Evolutionary conservation across 345 rosid genomes (phyloP).

Genomic region (Litchi chinensis): DNA sequence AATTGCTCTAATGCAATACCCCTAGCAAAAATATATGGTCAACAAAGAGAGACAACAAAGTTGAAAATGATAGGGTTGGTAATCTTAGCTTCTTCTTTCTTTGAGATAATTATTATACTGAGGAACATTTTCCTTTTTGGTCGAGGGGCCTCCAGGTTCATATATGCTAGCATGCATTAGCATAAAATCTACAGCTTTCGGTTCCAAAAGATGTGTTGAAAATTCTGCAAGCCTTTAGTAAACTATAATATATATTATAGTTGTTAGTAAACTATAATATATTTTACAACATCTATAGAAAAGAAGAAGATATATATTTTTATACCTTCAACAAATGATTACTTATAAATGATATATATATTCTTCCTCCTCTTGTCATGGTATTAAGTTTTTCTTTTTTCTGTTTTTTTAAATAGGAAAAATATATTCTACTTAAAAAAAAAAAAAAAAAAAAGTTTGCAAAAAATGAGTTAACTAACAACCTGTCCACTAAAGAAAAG

Average conservation of each 20-base stretch:
- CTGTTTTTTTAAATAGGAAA: no score
- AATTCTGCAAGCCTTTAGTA: background rate
- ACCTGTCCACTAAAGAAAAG: background rate
- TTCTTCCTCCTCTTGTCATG: no score
- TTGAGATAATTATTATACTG: background rate
- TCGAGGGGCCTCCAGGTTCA: background rate
- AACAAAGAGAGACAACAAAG: background rate
- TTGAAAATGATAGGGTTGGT: background rate
- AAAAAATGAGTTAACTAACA: background rate
- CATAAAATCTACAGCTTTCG: background rate
- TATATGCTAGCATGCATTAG: background rate
- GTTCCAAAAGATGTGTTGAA: background rate
- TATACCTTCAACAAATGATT: no score
- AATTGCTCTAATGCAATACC: background rate
- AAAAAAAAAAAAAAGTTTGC: no score
- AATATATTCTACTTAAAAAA: no score
- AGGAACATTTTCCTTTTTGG: background rate
- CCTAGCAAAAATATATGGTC: background rate
- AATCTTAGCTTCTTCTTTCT: conserved; percentile 4
- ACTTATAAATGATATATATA: no score
- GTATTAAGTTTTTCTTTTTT: no score
- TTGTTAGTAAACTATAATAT: no score
- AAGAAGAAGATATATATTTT: no score
- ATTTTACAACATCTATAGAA: background rate
- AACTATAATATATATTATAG: no score